phyloP scores from a whole-genome alignment of 768 basidiomycete species.

The Mycena polygramma region DNA sequence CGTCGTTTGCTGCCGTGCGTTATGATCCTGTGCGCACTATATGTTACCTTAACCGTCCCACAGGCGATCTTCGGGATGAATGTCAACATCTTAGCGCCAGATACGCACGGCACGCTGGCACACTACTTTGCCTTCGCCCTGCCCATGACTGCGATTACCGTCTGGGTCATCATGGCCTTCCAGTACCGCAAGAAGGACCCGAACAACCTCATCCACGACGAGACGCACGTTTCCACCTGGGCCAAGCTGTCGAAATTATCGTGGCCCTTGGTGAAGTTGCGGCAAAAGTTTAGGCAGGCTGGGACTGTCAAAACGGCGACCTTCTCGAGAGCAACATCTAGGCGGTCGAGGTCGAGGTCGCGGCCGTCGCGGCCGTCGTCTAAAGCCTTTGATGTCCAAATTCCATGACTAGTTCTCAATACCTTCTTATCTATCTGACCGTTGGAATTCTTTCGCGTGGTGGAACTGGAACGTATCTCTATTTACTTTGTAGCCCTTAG shows the following conservation, averaged over 20 bases:
- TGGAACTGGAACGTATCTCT: no score
- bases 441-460: no score
- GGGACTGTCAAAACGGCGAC: background rate
- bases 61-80: conserved; percentile 73
- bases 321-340: background rate
- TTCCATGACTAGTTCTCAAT: no score
- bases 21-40: background rate
- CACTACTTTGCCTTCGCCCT: conserved; percentile 57
- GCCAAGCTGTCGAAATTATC: background rate
- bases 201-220: conserved; percentile 19
- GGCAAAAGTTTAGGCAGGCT: background rate
- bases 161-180: conserved; percentile 62
- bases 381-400: no score
- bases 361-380: no score
- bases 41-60: background rate
- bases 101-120: conserved; percentile 47
- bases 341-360: no score
- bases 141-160: conserved; percentile 57
- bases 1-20: conserved; percentile 61
- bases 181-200: conserved; percentile 47
- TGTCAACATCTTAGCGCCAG: conserved; percentile 54
- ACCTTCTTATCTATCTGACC: background rate
- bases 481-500: no score
- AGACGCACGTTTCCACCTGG: background rate
- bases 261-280: background rate